Base-by-base conservation (phyloP, 495 filamentous ascomycete species). In the Podospora anserina region DNA sequence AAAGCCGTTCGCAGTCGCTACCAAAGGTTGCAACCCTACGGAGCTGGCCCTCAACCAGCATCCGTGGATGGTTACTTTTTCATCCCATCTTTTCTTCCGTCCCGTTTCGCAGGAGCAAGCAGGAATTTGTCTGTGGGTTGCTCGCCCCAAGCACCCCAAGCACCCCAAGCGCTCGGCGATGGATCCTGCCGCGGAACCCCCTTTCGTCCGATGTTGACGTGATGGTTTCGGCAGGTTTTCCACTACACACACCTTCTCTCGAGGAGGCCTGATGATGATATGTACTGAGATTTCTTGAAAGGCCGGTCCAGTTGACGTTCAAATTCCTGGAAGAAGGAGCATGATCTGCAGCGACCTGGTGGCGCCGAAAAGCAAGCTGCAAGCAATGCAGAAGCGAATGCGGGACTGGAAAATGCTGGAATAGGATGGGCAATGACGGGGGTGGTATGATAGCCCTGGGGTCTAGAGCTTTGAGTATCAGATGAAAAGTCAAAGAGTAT, bases 1-100 rank as follows among this genome's bases (percentile, higher is more conserved):
- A 67, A 67, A 54, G 23, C 23, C 64, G 32, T 19, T 61, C 55
- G 63, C 18, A 66, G 66, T 68, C 66, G 69, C 61, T 70, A 70
- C 69, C 69, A 61, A 55, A 65, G 28, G 63, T 4, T 59, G 34
- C 34, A 63, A 63, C 61, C 28, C 61, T 63, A 63, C 61, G 32
- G 61, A 58, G 55, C 55, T 58, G 55, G 39, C n/a, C 0, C 3
- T 58, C 55, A 58, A 19, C 55, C 55, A 20, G 7, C 55, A 16
- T 49, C 39, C 39, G 39, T 58, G 55, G n/a, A 58, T 58, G 19
- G n/a, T 58, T 19, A 39, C n/a, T 23, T 32, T 28, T 44, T 20
- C 27, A 49, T 63, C 30, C 61, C 61, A 61, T 28, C 30, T 20
- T 32, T 63, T 32, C 59, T 28, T 32, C 27, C 61, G 32, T 63